phyloP scores from a whole-genome alignment of 306 rosid species.

The Calophaca sinica region DNA sequence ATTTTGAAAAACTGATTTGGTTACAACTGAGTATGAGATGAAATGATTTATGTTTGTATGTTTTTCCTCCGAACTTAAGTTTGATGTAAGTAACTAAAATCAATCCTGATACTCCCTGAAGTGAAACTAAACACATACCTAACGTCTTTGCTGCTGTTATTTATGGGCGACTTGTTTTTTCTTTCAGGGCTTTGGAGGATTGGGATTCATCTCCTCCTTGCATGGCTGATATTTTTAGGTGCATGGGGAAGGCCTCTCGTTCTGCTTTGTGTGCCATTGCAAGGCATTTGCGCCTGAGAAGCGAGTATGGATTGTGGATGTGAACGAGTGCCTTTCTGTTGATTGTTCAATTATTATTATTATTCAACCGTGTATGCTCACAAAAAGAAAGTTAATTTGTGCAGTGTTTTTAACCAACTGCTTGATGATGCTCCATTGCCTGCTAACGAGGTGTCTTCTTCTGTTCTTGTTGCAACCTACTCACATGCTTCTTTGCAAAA shows the following conservation, averaged over 20 bases:
- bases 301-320: conserved; percentile 78
- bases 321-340: conserved; percentile 20
- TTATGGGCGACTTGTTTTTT: conserved; percentile 25
- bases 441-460: conserved; percentile 85
- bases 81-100: too few species aligned
- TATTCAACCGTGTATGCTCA: conserved; percentile 38
- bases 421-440: conserved; percentile 97
- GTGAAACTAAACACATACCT: background rate
- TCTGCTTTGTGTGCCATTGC: conserved; percentile 83
- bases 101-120: background rate
- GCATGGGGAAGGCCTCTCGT: conserved; percentile 96
- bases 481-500: conserved; percentile 65
- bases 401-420: conserved; percentile 90
- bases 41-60: too few species aligned
- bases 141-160: conserved; percentile 3
- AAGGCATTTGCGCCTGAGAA: conserved; percentile 87
- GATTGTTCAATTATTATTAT: background rate
- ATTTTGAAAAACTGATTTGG: background rate
- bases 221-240: conserved; percentile 87
- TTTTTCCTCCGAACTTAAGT: too few species aligned
- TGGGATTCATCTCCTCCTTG: conserved; percentile 97
- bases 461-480: conserved; percentile 83
- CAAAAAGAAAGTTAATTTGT: conserved; percentile 33
- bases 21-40: background rate
- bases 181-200: conserved; percentile 90